Base-by-base conservation (phyloP, 2,329 filamentous ascomycete genomes). In the Aspergillus novoparasiticus region DNA sequence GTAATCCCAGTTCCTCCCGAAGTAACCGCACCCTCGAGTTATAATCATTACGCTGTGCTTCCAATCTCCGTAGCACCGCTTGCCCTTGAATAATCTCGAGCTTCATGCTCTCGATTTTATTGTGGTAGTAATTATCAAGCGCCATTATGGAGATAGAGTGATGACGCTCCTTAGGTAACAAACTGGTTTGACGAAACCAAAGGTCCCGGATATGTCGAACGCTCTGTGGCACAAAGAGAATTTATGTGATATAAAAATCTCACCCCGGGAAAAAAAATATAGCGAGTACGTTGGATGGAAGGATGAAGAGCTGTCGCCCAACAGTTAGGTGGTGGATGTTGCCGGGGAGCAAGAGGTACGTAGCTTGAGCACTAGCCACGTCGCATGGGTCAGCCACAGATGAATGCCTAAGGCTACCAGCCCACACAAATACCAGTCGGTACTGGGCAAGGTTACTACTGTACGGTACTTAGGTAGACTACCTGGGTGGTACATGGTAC, bases 91-190 rank as follows among this genome's bases (percentile, higher is more conserved):
- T 94, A 79, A 99, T 99, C 88, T 99, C 94, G 80, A 99, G 93
- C 90, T 98, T 98, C 92, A 98, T 97, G 80, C 91, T 90, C 92
- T 99, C 95, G 83, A 98, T 98, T 87, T 99, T 99, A 86, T 98
- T 98, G 84, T 95, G 92, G 82, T 96, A 99, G 85, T 97, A 99
- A 82, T 91, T 96, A 82, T 98, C 95, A 83, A 99, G 92, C 87
- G 94, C 94, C 95, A 99, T 99, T 79, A 78, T 89, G 87, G 80
- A 78, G 75, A 64, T 64, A 50, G 57, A 68, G 59, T 62, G 66
- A 72, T 70, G 66, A 70, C 68, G 68, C 68, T 71, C 65, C 67
- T 66, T 55, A 12, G 59, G 32, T 58, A 61, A 61, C 61, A 64
- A 59, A 57, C 61, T 45, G 46, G 32, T 46, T 23, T 59, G 10